Percentiles rank a stretch among this genome's conserved stretches.
These are phyloP conservation scores for Candida maris DNA, from an alignment of 805 yeast species.

Conservation along the genomic window DNA sequence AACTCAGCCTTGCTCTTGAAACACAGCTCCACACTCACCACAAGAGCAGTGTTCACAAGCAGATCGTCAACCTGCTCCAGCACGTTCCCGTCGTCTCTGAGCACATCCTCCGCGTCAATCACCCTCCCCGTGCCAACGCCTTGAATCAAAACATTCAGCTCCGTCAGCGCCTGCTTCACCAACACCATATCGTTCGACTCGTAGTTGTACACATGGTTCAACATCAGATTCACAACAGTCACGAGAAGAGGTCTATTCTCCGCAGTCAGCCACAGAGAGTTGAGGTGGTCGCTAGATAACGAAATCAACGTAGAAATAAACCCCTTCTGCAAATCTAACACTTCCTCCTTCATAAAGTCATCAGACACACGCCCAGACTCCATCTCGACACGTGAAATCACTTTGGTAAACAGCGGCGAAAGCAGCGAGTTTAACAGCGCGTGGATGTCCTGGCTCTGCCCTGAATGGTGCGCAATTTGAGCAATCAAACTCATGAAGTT, in stretches of 20 bases:
- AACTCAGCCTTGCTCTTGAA: conserved; percentile 64
- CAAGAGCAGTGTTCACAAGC: conserved; percentile 63
- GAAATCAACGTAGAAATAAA: conserved; percentile 67
- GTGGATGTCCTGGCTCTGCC: conserved; percentile 63
- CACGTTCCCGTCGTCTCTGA: conserved; percentile 41
- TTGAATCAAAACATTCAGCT: conserved; percentile 58
- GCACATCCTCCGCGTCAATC: conserved; percentile 54
- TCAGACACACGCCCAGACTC: conserved; percentile 23
- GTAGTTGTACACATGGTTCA: conserved; percentile 57
- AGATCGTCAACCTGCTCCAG: conserved; percentile 68
- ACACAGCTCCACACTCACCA: conserved; percentile 75
- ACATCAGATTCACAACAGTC: conserved; percentile 55
- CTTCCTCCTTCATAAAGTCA: conserved; percentile 48
- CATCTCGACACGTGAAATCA: conserved; percentile 39
- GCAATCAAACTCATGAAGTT: conserved; percentile 85
- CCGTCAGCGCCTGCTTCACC: conserved; percentile 66
- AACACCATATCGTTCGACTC: conserved; percentile 57
- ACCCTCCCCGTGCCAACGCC: conserved; percentile 69
- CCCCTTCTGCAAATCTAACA: conserved; percentile 61
- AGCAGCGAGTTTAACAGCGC: conserved; percentile 68
- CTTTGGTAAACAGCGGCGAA: conserved; percentile 68
- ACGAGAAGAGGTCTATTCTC: conserved; percentile 61
- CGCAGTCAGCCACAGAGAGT: conserved; percentile 65
- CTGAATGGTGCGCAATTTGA: conserved; percentile 78
- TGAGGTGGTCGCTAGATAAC: conserved; percentile 70